Percentiles rank a stretch among this genome's conserved stretches.
Evolutionary conservation across 306 rosid genomes (phyloP).

Genomic region (Calophaca sinica): DNA sequence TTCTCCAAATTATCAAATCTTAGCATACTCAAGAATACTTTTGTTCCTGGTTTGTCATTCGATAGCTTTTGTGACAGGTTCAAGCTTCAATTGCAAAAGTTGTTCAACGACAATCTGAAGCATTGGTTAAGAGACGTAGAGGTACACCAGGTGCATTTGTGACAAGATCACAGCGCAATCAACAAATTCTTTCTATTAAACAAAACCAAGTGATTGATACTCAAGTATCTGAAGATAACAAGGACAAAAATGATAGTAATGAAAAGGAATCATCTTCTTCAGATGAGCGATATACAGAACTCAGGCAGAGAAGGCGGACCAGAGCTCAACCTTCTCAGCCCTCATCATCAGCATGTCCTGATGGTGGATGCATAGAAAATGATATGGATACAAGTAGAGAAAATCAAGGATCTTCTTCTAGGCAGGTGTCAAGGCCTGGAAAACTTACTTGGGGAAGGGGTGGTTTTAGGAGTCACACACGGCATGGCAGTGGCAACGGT

Average conservation of each 20-base stretch:
- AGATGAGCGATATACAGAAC: constrained; percentile 64
- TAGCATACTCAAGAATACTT: constrained; percentile 21
- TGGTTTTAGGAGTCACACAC: constrained; percentile 78
- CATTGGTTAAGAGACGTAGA: constrained; percentile 74
- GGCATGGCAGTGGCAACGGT: constrained; percentile 71
- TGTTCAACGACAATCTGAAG: constrained; percentile 86
- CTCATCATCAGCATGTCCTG: constrained; percentile 71
- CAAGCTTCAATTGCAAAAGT: constrained; percentile 62
- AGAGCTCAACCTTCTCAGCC: constrained; percentile 67
- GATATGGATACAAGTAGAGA: constrained; percentile 67
- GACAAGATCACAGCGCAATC: constrained; percentile 67
- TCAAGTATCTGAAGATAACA: constrained; percentile 76
- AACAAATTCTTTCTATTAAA: constrained; percentile 63
- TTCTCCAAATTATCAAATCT: constrained; percentile 5
- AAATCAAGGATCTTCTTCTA: constrained; percentile 59
- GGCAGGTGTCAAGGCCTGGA: constrained; percentile 67
- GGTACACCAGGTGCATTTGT: constrained; percentile 57
- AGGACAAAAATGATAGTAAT: constrained; percentile 66
- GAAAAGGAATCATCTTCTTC: constrained; percentile 74
- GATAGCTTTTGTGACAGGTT: constrained; percentile 46
- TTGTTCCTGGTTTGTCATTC: constrained; percentile 9
- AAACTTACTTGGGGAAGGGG: constrained; percentile 91
- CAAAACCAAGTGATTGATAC: constrained; percentile 60
- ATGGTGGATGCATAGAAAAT: constrained; percentile 67
- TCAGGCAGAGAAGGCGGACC: constrained; percentile 59